Evolutionary conservation across 2,329 filamentous ascomycete species (phyloP), one percentile per base, ranked within the genome.

Genomic region (Ophiostoma australiae): DNA sequence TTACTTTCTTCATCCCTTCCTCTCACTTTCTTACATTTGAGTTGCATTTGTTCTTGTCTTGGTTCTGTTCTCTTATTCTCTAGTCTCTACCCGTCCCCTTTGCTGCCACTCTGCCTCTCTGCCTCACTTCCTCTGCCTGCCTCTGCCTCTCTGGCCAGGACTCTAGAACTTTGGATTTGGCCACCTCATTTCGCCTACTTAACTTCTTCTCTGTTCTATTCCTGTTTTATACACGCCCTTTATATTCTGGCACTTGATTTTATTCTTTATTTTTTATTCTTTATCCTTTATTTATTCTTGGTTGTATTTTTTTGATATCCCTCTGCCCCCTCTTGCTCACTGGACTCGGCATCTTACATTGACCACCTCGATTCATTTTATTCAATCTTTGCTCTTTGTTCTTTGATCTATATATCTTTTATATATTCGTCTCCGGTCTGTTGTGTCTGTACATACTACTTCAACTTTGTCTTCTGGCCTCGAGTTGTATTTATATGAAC

Each of bases 401-500:
- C 27, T 31, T 31, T n/a, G n/a, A n/a, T n/a, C n/a, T 31, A 65
- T 35, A 8, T 41, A 37, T 20, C 0, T 67, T 33, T 67, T 33
- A 37, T 68, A 48, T 13, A 48, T 58, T 67, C 41, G 15, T n/a
- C 31, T 65, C 61, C 52, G 52, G 23, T 58, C 52, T 13, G n/a
- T 58, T 27, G 52, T 58, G n/a, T 5, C n/a, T 58, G 52, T 58
- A 17, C 13, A 58, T 27, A 58, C 27, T 35, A 65, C 61, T 5
- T 23, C 11, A 65, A n/a, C 33, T 65, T 13, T 35, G 10, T 35
- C 31, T 17, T 35, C 27, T 27, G 17, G 33, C 33, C 41, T 52
- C 27, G 11, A 66, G 58, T 72, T 71, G 68, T 72, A 72, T 72
- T 69, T 72, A 71, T 70, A 70, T 74, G 39, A 27, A 20, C 67